Conservation (phyloP, 345 rosid species). For the Mercurialis annua region DNA sequence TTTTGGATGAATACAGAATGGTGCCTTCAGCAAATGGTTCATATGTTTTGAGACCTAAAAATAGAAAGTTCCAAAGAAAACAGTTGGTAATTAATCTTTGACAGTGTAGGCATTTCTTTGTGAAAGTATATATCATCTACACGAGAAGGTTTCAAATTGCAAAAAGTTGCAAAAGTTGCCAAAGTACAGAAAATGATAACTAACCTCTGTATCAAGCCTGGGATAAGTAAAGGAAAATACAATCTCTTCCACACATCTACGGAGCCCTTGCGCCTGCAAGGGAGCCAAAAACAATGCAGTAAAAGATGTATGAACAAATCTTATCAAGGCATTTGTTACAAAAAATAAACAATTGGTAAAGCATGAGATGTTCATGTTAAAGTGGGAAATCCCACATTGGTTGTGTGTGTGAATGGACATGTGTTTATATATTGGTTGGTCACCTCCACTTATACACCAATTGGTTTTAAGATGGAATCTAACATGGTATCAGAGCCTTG, state of each 20-base stretch:
- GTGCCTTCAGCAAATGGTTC: slow-evolving; percentile 98
- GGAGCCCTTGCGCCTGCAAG: slow-evolving; percentile 61
- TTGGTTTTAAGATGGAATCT: no score
- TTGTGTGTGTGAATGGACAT: no score
- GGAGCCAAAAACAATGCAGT: background rate
- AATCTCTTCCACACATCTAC: slow-evolving; percentile 83
- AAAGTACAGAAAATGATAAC: slow-evolving; percentile 2
- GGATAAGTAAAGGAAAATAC: slow-evolving; percentile 81
- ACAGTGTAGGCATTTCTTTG: background rate
- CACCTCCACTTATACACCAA: no score
- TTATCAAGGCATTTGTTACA: background rate
- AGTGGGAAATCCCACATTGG: no score
- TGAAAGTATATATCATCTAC: background rate
- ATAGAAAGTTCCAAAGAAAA: slow-evolving; percentile 14
- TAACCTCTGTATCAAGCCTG: slow-evolving; percentile 93
- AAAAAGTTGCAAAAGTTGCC: background rate
- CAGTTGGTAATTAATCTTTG: background rate
- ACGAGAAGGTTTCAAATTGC: background rate
- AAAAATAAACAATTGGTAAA: background rate
- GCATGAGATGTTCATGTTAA: background rate
- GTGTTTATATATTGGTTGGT: no score
- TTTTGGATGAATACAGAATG: slow-evolving; percentile 91
- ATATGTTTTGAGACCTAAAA: slow-evolving; percentile 84
- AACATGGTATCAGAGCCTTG: no score
- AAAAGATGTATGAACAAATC: no score